Conservation (phyloP, 2,329 filamentous ascomycete genomes). For the Thelonectria rubi region DNA sequence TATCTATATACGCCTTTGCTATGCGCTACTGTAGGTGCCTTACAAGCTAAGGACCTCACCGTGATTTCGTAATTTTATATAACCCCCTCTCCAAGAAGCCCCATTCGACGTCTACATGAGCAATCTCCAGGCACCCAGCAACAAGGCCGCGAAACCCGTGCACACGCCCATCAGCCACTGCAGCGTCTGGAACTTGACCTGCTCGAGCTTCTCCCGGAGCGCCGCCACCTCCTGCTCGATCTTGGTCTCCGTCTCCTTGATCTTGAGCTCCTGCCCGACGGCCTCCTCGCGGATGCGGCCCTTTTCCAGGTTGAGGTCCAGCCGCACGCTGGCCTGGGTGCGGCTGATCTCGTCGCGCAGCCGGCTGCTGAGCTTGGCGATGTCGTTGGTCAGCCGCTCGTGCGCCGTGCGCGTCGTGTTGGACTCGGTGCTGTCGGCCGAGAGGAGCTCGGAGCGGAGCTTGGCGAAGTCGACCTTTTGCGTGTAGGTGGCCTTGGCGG, state of each 20-base stretch:
- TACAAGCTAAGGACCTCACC: neutral
- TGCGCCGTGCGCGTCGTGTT: constrained; percentile 89
- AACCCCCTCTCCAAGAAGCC: neutral
- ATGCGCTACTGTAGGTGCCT: neutral
- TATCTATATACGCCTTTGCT: neutral
- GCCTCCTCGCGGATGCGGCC: constrained; percentile 96
- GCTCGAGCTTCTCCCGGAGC: constrained; percentile 89
- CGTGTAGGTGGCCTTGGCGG: constrained; percentile 80
- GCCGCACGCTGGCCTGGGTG: constrained; percentile 89
- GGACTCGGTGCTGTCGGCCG: constrained; percentile 89
- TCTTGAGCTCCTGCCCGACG: constrained; percentile 94
- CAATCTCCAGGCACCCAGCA: constrained; percentile 75
- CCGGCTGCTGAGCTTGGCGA: constrained; percentile 90
- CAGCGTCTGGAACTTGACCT: constrained; percentile 96
- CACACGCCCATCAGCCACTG: constrained; percentile 96
- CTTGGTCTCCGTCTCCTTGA: constrained; percentile 98
- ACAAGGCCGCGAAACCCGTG: constrained; percentile 71
- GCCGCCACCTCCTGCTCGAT: constrained; percentile 98
- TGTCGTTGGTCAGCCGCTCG: constrained; percentile 91
- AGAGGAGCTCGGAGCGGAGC: constrained; percentile 91
- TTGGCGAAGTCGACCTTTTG: constrained; percentile 99
- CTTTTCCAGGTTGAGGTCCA: constrained; percentile 97
- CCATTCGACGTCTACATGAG: constrained; percentile 61
- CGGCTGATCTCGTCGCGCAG: constrained; percentile 93
- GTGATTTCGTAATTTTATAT: neutral